Conservation (phyloP, 2,329 filamentous ascomycete species). For the Sphaerulina populicola region DNA sequence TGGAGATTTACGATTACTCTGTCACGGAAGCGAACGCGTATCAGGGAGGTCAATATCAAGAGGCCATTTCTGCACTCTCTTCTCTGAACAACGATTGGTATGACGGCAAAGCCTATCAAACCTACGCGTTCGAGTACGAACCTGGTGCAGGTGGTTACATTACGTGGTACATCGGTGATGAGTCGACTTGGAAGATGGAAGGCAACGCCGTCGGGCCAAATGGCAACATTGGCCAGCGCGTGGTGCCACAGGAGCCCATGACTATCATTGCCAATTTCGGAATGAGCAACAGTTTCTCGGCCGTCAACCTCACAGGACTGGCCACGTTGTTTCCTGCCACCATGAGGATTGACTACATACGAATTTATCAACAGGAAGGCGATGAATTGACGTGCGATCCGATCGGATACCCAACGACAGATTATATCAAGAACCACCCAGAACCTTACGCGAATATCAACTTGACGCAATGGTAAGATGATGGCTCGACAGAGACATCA, state of each 20-base stretch:
- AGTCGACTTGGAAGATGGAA: conserved; percentile 57
- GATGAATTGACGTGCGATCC: conserved; percentile 57
- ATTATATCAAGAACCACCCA: conserved; percentile 56
- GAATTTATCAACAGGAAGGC: conserved; percentile 59
- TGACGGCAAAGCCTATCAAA: conserved; percentile 55
- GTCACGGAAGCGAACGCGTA: conserved; percentile 53
- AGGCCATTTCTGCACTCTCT: conserved; percentile 54
- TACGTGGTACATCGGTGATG: conserved; percentile 60
- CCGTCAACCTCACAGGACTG: conserved; percentile 52
- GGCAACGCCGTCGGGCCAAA: conserved; percentile 55
- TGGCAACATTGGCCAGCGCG: conserved; percentile 59
- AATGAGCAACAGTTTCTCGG: conserved; percentile 59
- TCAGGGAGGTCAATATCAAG: conserved; percentile 54
- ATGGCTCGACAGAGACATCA: background rate
- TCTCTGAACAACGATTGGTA: conserved; percentile 60
- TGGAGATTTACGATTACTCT: conserved; percentile 55
- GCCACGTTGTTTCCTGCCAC: conserved; percentile 51
- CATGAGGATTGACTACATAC: conserved; percentile 61
- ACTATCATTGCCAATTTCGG: conserved; percentile 60
- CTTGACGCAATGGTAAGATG: conserved; percentile 46
- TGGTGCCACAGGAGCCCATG: conserved; percentile 61
- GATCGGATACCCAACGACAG: conserved; percentile 56
- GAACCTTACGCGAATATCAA: conserved; percentile 57
- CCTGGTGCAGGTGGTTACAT: conserved; percentile 54
- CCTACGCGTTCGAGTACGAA: conserved; percentile 55